Conservation (phyloP, 106 monocot species). For the Triglochin maritima region DNA sequence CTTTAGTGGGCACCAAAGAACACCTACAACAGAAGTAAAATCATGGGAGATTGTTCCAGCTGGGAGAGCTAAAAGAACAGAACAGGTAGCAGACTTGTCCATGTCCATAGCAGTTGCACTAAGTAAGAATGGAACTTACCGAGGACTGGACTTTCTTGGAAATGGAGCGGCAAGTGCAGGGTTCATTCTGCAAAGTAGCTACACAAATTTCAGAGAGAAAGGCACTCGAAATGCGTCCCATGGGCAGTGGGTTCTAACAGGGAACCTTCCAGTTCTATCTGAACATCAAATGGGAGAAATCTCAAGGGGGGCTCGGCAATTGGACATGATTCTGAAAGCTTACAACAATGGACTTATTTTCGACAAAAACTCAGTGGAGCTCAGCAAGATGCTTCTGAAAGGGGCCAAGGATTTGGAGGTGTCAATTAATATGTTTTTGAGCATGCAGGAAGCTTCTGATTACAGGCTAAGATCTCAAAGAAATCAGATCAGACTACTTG, state of each 20-base stretch:
- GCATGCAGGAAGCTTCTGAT: constrained; percentile 53
- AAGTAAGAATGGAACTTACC: constrained; percentile 40
- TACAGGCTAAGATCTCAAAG: constrained; percentile 30
- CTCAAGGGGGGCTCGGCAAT: constrained; percentile 38
- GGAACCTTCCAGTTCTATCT: constrained; percentile 21
- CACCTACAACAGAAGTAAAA: constrained; percentile 13
- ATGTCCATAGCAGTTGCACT: constrained; percentile 65
- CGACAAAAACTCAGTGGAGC: constrained; percentile 27
- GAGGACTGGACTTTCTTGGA: constrained; percentile 36
- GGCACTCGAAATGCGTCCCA: neutral
- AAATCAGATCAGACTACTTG: constrained; percentile 36
- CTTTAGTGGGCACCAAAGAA: constrained; percentile 10
- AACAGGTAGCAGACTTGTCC: constrained; percentile 32
- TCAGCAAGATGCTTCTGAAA: constrained; percentile 41
- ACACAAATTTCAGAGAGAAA: constrained; percentile 12
- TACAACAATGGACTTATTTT: constrained; percentile 22
- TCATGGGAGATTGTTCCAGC: constrained; percentile 44
- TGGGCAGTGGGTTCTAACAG: constrained; percentile 1
- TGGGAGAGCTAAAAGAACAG: constrained; percentile 12
- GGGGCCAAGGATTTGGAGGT: constrained; percentile 76
- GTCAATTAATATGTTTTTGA: constrained; percentile 52
- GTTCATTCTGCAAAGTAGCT: constrained; percentile 28
- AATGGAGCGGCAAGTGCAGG: constrained; percentile 13
- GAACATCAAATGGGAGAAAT: constrained; percentile 39
- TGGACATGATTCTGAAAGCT: constrained; percentile 51